phyloP scores from a whole-genome alignment of 768 basidiomycete species.

The Mycena floridula region DNA sequence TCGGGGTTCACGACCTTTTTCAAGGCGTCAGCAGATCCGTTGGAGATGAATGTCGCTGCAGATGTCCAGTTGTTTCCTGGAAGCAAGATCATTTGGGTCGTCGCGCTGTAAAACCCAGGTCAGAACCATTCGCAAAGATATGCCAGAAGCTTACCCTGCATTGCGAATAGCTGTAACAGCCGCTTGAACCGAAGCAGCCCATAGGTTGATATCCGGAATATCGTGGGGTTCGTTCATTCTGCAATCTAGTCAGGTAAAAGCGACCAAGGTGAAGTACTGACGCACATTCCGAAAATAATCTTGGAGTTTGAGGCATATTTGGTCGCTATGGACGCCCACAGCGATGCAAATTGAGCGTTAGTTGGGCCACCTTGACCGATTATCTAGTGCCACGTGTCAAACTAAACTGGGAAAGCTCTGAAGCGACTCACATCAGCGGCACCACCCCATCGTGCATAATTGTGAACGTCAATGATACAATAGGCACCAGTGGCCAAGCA shows the following conservation, averaged over 20 bases:
- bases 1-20: conserved; percentile 38
- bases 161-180: conserved; percentile 56
- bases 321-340: conserved; percentile 48
- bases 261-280: not conserved
- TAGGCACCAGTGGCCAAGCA: conserved; percentile 43
- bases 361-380: conserved; percentile 60
- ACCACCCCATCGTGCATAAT: conserved; percentile 53
- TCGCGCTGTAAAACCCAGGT: conserved; percentile 29
- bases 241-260: not conserved
- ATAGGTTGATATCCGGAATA: conserved; percentile 37
- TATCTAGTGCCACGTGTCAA: conserved; percentile 26
- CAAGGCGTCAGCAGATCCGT: conserved; percentile 45
- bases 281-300: conserved; percentile 45
- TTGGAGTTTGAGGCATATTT: conserved; percentile 36
- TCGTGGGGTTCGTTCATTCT: conserved; percentile 67
- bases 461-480: conserved; percentile 56
- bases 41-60: conserved; percentile 43
- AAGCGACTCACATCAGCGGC: conserved; percentile 22
- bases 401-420: not conserved
- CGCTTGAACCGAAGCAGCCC: conserved; percentile 51
- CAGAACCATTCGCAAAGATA: not conserved
- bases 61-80: conserved; percentile 55
- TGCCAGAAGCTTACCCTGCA: conserved; percentile 30
- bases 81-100: conserved; percentile 47
- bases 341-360: conserved; percentile 43